phyloP scores from a whole-genome alignment of 202 grass and related monocot genomes.

The Hordeum pubiflorum region DNA sequence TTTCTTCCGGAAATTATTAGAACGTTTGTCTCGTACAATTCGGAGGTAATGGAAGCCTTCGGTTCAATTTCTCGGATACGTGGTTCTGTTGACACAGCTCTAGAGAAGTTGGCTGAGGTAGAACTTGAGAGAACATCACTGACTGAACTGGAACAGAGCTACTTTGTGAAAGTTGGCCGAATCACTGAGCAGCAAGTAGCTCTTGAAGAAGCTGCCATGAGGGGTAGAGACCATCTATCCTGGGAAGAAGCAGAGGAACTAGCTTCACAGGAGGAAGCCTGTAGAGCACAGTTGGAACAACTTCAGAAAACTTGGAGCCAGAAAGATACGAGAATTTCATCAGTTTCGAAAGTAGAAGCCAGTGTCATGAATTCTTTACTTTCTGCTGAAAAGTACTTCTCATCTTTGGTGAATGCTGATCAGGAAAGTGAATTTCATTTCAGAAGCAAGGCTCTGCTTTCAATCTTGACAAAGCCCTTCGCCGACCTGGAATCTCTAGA shows the following conservation, averaged over 20 bases:
- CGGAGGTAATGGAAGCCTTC: constrained; percentile 77
- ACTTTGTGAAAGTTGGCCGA: constrained; percentile 72
- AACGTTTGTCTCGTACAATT: constrained; percentile 65
- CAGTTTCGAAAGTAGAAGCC: constrained; percentile 66
- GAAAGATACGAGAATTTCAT: constrained; percentile 75
- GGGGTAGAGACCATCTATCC: constrained; percentile 85
- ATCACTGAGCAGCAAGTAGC: constrained; percentile 77
- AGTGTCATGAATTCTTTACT: constrained; percentile 58
- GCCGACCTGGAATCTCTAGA: constrained; percentile 70
- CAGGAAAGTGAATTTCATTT: constrained; percentile 55
- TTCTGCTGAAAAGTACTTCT: constrained; percentile 67
- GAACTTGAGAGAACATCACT: constrained; percentile 85
- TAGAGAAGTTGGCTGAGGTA: constrained; percentile 69
- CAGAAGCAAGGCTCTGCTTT: constrained; percentile 69
- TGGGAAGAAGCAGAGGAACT: constrained; percentile 99
- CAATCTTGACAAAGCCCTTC: constrained; percentile 62
- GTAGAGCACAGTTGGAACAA: constrained; percentile 78
- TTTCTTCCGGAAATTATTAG: constrained; percentile 80
- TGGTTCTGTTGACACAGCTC: constrained; percentile 67
- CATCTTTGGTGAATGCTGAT: constrained; percentile 57
- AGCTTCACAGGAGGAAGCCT: constrained; percentile 92
- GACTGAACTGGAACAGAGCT: constrained; percentile 78
- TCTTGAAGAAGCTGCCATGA: constrained; percentile 80
- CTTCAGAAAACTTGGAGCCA: constrained; percentile 84
- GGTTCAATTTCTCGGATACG: constrained; percentile 70